phyloP scores from a whole-genome alignment of 75 land plant species.

The Selaginella tamariscina region DNA sequence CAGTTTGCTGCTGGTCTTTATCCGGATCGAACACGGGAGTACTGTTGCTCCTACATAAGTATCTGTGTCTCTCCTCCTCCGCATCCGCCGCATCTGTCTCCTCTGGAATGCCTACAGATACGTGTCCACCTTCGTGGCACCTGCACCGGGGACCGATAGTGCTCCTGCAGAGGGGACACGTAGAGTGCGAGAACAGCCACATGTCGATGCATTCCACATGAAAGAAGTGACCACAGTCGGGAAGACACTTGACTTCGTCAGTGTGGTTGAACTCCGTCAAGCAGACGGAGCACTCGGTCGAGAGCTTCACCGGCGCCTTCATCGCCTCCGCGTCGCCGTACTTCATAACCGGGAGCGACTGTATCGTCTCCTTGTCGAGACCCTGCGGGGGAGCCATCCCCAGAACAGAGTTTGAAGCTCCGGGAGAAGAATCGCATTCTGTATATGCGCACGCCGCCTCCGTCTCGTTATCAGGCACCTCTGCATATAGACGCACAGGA shows the following conservation, averaged over 20 bases:
- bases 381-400: neutral
- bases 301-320: too few relatives aligned
- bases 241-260: neutral
- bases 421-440: neutral
- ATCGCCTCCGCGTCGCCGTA: too few relatives aligned
- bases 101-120: too few relatives aligned
- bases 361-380: neutral
- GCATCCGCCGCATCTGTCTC: too few relatives aligned
- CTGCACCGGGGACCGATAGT: neutral
- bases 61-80: too few relatives aligned
- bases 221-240: neutral
- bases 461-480: neutral
- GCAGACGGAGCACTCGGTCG: constrained; percentile 3
- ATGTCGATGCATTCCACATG: constrained; percentile 7
- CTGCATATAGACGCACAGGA: neutral
- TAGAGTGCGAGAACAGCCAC: neutral
- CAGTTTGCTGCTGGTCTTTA: too few relatives aligned
- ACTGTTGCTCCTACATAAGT: too few relatives aligned
- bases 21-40: too few relatives aligned
- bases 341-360: neutral
- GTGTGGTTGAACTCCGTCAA: neutral
- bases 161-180: neutral
- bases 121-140: too few relatives aligned
- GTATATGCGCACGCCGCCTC: neutral
- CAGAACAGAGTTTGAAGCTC: neutral